These are phyloP conservation scores for Lanmaoa pseudosensibilis DNA, from an alignment of 768 basidiomycete species.

Conservation along the genomic window DNA sequence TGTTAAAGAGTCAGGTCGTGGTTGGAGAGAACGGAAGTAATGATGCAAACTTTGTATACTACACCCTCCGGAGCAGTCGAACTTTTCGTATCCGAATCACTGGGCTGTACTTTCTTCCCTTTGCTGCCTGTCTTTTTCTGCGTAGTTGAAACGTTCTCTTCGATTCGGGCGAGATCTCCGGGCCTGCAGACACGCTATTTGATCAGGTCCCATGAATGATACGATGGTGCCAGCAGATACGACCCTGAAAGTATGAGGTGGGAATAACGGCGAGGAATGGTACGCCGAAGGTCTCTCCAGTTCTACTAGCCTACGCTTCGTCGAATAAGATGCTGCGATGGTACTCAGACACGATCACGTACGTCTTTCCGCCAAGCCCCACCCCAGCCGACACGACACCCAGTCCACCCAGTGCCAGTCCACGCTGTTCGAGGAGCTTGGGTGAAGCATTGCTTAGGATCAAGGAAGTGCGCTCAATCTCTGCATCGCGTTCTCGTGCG, in stretches of 20 bases:
- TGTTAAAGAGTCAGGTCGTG: slow-evolving; percentile 26
- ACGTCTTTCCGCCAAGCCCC: slow-evolving; percentile 94
- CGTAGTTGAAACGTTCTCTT: slow-evolving; percentile 57
- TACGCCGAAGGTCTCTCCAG: slow-evolving; percentile 82
- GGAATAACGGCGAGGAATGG: slow-evolving; percentile 67
- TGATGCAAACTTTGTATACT: slow-evolving; percentile 67
- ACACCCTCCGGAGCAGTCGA: slow-evolving; percentile 65
- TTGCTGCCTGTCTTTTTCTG: slow-evolving; percentile 45
- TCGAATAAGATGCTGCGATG: slow-evolving; percentile 21
- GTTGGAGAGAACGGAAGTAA: neutral
- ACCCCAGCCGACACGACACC: slow-evolving; percentile 71
- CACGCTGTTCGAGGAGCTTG: slow-evolving; percentile 84
- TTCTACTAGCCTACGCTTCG: slow-evolving; percentile 72
- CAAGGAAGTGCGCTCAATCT: slow-evolving; percentile 76
- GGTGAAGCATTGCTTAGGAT: slow-evolving; percentile 81
- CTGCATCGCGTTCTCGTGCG: slow-evolving; percentile 73
- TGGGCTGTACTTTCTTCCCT: slow-evolving; percentile 40
- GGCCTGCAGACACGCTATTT: slow-evolving; percentile 47
- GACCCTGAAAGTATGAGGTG: slow-evolving; percentile 84
- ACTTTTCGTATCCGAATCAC: slow-evolving; percentile 40
- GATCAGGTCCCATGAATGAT: slow-evolving; percentile 2
- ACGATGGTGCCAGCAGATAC: slow-evolving; percentile 9
- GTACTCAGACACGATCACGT: slow-evolving; percentile 16
- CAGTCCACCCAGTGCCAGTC: slow-evolving; percentile 75
- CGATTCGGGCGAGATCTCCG: slow-evolving; percentile 87